Evolutionary conservation across 139 green algal genomes (phyloP), one percentile per base, ranked within the genome.

Genomic region (Raphidocelis subcapitata): DNA sequence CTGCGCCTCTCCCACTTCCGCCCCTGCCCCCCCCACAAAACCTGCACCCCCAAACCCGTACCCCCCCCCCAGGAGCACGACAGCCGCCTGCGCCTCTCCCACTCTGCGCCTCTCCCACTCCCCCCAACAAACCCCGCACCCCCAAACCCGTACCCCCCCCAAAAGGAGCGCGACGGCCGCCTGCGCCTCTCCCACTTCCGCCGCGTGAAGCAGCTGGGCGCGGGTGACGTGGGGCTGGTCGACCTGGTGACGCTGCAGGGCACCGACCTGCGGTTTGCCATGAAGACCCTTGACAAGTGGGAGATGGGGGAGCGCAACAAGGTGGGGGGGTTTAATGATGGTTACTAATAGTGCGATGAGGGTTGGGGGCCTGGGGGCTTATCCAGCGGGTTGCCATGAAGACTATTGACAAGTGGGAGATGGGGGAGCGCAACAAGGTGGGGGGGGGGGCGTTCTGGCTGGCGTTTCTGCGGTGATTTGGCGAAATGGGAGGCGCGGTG

Each of bases 271-370:
- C 88, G 86, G 74, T 97, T 94, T 74, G 93, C 93, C 4, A 94
- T 98, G 88, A 97, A 98, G 85, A 92, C 86, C 15, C 86, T 99
- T 75, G 88, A 97, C 81, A 99, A 99, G 88, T 84, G 84, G 62
- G 94, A 98, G 81, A 99, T 99, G 91, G 70, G 96, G 59, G 95
- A 99, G 65, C 88, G 94, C 69, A 97, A 98, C 86, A 98, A 98
- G 87, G 87, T 97, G 55, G 81, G 91, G 41, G 41, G n/a, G n/a
- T n/a, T n/a, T n/a, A n/a, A n/a, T n/a, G n/a, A n/a, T n/a, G n/a
- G n/a, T n/a, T n/a, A n/a, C n/a, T n/a, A n/a, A n/a, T n/a, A n/a
- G n/a, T n/a, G n/a, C n/a, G n/a, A n/a, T n/a, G n/a, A n/a, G n/a
- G n/a, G n/a, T n/a, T n/a, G n/a, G n/a, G n/a, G n/a, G n/a, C n/a